phyloP scores from a whole-genome alignment of 2,329 filamentous ascomycete genomes.

The Falciphora oryzae region DNA sequence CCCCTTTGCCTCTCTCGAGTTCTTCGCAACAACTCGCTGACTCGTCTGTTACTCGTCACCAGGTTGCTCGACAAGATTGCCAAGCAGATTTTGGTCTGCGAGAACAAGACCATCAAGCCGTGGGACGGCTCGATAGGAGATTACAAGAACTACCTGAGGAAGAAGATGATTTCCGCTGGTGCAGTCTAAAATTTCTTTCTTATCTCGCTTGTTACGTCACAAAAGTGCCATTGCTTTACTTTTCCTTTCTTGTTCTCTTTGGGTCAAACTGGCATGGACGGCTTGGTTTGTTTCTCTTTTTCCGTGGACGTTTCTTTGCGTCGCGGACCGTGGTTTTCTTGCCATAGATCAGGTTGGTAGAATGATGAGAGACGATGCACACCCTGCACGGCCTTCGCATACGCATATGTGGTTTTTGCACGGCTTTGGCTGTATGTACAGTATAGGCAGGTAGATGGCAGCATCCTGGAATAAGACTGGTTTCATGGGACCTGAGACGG shows the following conservation, averaged over 20 bases:
- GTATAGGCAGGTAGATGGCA: background rate
- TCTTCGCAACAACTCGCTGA: slow-evolving; percentile 16
- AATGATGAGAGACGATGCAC: background rate
- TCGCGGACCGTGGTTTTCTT: background rate
- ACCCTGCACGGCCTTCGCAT: background rate
- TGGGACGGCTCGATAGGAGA: slow-evolving; percentile 88
- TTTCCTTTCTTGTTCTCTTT: slow-evolving; percentile 7
- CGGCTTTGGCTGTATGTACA: background rate
- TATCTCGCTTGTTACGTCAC: background rate
- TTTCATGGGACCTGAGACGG: background rate
- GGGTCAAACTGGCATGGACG: slow-evolving; percentile 3
- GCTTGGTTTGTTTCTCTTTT: slow-evolving; percentile 3
- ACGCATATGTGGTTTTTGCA: background rate
- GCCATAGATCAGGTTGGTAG: background rate
- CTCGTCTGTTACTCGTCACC: background rate
- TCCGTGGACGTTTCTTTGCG: background rate
- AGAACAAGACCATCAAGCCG: slow-evolving; percentile 86
- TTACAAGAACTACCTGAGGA: slow-evolving; percentile 98
- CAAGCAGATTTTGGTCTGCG: slow-evolving; percentile 98
- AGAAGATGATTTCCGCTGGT: slow-evolving; percentile 93
- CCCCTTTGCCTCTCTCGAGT: background rate
- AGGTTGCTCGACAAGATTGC: slow-evolving; percentile 98
- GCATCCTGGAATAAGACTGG: background rate
- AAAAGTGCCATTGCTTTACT: slow-evolving; percentile 10
- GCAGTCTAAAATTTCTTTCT: slow-evolving; percentile 59